Evolutionary conservation across 2,329 filamentous ascomycete species (phyloP), one percentile per base, ranked within the genome.

Genomic region (Colletotrichum sp.): DNA sequence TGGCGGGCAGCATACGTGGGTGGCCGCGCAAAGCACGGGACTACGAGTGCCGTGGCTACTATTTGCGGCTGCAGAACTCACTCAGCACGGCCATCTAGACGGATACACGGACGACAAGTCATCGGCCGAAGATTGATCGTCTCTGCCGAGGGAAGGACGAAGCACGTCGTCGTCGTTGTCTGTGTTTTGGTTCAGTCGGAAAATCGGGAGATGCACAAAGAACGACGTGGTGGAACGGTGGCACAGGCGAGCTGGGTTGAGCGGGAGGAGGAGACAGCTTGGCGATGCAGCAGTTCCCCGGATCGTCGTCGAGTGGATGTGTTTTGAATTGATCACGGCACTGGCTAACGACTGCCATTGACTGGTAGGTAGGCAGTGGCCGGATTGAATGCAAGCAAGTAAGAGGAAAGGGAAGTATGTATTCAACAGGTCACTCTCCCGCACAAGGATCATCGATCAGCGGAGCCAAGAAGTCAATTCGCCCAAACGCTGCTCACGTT

Each of bases 401-500:
- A 18, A 47, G 9, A 47, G 43, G 43, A 51, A 51, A 21, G n/a
- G n/a, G 43, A n/a, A n/a, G n/a, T n/a, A 68, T 38, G 38, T 47
- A 38, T 57, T 69, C 66, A 61, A 13, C 34, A 64, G 36, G 66
- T 69, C 34, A 11, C 47, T 71, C 29, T 66, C 54, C 66, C 63
- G 47, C 43, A 51, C 43, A 51, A 11, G 62, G 71, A 73, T 71
- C 68, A 66, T 57, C 67, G 67, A 73, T 71, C 68, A 62, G 47
- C 68, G 33, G 43, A 67, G 68, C 34, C 62, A 38, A 36, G 72
- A 74, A 67, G 69, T 72, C 69, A 72, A 74, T 74, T 64, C 68
- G 69, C 47, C 68, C 66, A 65, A 36, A 54, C 58, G 59, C 47
- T 62, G 18, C 13, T 33, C 29, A 51, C n/a, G 43, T 47, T 57